These are phyloP conservation scores for Colletotrichum sp. DNA, from an alignment of 2,329 filamentous ascomycete genomes.

Conservation along the genomic window DNA sequence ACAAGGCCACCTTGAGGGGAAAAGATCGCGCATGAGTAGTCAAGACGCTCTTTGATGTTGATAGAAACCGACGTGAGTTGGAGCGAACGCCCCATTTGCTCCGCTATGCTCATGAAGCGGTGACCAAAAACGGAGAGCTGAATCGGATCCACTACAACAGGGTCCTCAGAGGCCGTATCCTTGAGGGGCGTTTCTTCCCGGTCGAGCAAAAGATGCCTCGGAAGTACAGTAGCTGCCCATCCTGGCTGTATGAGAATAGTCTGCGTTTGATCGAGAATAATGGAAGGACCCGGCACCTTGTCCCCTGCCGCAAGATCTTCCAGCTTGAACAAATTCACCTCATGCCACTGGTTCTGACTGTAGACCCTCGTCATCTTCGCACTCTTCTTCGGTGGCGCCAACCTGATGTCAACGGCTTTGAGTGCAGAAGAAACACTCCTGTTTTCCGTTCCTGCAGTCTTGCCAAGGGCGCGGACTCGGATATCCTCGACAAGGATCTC, in stretches of 20 bases:
- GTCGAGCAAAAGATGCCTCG: background rate
- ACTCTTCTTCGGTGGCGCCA: background rate
- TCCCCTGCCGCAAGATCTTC: background rate
- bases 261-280: background rate
- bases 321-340: background rate
- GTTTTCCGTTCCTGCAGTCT: background rate
- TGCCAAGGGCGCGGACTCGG: slow-evolving; percentile 10
- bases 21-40: slow-evolving; percentile 49
- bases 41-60: slow-evolving; percentile 48
- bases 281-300: background rate
- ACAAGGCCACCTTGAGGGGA: slow-evolving; percentile 42
- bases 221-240: background rate
- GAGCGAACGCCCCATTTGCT: slow-evolving; percentile 62
- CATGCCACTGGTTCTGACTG: background rate
- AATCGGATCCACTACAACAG: slow-evolving; percentile 48
- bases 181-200: background rate
- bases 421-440: background rate
- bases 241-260: background rate
- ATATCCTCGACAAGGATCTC: slow-evolving; percentile 15
- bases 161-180: rapidly evolving
- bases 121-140: slow-evolving; percentile 60
- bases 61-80: slow-evolving; percentile 60
- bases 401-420: background rate
- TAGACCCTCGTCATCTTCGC: background rate
- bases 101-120: slow-evolving; percentile 63